phyloP scores from a whole-genome alignment of 2,329 filamentous ascomycete species.

The Penicillium sp. region DNA sequence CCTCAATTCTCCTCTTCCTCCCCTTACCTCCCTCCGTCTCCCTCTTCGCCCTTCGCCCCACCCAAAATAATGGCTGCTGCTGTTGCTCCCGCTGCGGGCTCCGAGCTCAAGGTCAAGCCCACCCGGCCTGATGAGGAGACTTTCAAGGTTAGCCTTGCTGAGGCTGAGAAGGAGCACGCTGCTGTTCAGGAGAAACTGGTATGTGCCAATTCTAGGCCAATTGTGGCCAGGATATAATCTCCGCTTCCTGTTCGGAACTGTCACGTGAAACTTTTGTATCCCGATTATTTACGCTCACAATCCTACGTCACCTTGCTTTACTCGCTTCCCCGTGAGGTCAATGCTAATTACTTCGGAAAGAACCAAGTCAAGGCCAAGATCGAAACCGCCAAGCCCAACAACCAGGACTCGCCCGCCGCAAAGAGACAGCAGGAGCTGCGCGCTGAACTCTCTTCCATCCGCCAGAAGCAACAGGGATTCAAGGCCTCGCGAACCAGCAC shows the following conservation, averaged over 20 bases:
- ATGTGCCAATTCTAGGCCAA: constrained; percentile 12
- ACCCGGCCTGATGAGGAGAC: constrained; percentile 84
- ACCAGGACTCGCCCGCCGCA: constrained; percentile 77
- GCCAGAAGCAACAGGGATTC: constrained; percentile 82
- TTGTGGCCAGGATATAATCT: constrained; percentile 6
- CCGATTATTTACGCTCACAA: background rate
- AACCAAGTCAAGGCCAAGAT: constrained; percentile 87
- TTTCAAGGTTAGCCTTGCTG: constrained; percentile 78
- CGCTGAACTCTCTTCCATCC: constrained; percentile 80
- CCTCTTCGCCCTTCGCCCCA: constrained; percentile 11
- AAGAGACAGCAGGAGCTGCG: constrained; percentile 88
- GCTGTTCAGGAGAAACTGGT: constrained; percentile 74
- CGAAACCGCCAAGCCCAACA: constrained; percentile 79
- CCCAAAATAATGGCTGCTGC: constrained; percentile 41
- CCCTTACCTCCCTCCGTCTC: constrained; percentile 14
- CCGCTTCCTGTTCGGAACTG: constrained; percentile 7
- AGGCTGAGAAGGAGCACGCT: constrained; percentile 86
- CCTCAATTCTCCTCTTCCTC: constrained; percentile 6
- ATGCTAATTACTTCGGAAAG: constrained; percentile 58
- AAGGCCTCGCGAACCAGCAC: constrained; percentile 80
- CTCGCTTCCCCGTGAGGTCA: background rate
- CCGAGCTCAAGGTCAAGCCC: constrained; percentile 63
- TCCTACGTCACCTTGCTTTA: background rate
- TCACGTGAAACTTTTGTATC: constrained; percentile 2
- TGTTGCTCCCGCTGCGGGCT: constrained; percentile 35